phyloP scores from a whole-genome alignment of 371 early-diverging fungal species.

The Fennellomyces sp. region DNA sequence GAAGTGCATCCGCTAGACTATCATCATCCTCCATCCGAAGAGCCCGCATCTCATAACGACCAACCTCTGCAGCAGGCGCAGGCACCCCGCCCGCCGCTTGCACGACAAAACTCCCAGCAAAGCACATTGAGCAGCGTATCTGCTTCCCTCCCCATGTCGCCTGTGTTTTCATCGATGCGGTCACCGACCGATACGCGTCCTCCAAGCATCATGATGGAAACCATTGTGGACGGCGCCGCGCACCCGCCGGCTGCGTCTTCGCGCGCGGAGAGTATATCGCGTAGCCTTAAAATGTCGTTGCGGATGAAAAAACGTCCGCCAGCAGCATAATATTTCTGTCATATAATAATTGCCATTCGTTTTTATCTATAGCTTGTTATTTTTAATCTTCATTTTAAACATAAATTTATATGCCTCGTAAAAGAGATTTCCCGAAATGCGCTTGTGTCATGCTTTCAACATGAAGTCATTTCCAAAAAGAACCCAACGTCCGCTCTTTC shows the following conservation, averaged over 20 bases:
- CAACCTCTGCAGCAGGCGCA: constrained; percentile 8
- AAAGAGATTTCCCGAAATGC: too few species aligned
- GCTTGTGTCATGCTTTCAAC: too few species aligned
- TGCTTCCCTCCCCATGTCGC: constrained; percentile 16
- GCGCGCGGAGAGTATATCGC: constrained; percentile 47
- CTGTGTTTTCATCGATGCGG: constrained; percentile 17
- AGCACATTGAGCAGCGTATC: constrained; percentile 2
- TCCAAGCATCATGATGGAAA: constrained; percentile 10
- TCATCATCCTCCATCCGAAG: background rate
- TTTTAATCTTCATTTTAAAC: background rate
- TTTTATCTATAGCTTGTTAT: too few species aligned
- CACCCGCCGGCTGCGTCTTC: constrained; percentile 24
- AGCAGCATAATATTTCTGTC: background rate
- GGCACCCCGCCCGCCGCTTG: constrained; percentile 3
- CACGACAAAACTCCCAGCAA: constrained; percentile 24
- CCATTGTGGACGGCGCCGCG: constrained; percentile 20
- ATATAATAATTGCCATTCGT: background rate
- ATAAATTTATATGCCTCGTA: too few species aligned
- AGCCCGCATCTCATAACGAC: background rate
- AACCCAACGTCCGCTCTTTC: too few species aligned
- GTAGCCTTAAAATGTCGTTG: constrained; percentile 47
- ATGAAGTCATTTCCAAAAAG: too few species aligned
- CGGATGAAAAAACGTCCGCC: constrained; percentile 38
- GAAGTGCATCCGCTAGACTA: constrained; percentile 3
- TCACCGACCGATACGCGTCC: constrained; percentile 28